Base-by-base conservation (phyloP, 495 filamentous ascomycete genomes). In the Talaromyces trachyspermus region DNA sequence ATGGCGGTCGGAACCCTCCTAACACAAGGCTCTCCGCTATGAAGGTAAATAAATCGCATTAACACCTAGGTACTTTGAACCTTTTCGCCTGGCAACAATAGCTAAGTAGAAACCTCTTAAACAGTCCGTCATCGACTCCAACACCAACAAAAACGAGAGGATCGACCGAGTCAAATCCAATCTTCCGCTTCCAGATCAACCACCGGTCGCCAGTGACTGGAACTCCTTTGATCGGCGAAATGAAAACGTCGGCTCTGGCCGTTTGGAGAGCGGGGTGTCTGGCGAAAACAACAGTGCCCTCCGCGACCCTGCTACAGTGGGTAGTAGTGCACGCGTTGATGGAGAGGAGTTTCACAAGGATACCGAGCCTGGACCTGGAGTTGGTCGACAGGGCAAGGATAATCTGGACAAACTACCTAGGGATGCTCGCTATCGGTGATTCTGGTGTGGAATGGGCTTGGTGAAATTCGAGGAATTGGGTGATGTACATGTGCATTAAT, bases 111-210 rank as follows among this genome's bases (percentile, higher is more conserved):
- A 49, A n/a, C 24, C 35, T 20, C 22, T 17, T 17, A 8, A 45
- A 22, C 41, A 79, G 76, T 77, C 74, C 17, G 54, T 72, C 43
- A 48, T 77, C 51, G 66, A 71, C 48, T 48, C 71, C 37, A 68
- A 65, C 55, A 69, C 61, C 47, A 41, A 70, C 69, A 88, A 88
- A 61, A 54, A 66, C 44, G 63, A 79, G 36, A 67, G 82, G 63
- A 83, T 89, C 53, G 80, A 81, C 15, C 62, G 84, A 56, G 69
- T 65, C 57, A 70, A 79, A 63, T 61, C 80, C 55, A 86, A 88
- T 65, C 79, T 94, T 17, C 86, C 85, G 24, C 75, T 91, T 37
- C 88, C 88, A 10, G 84, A 91, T 2, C 66, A 89, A 29, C 86
- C 87, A 4, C 86, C 87, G 0, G 64, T 68, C 11, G 63, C 78